Percentiles rank a stretch among this genome's conserved stretches.
These are phyloP conservation scores for Gracilaria caudata DNA, from an alignment of 23 red algal genomes.

Conservation along the genomic window DNA sequence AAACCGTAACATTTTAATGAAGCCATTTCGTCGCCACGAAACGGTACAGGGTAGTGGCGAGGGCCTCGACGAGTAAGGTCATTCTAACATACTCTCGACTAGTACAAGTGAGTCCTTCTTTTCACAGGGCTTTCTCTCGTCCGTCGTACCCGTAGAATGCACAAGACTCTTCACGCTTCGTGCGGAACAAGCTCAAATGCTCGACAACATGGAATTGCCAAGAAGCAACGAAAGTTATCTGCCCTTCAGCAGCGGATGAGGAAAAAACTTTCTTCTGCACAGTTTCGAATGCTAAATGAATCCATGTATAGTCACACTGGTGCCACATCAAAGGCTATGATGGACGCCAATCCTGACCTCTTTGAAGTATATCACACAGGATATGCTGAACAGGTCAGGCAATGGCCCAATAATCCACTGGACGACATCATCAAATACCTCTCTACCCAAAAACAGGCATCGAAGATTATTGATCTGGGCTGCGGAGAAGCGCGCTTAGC, in stretches of 20 bases:
- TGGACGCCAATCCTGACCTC: constrained; percentile 77
- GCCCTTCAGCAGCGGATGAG: constrained; percentile 58
- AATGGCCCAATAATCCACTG: constrained; percentile 89
- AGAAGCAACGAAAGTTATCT: constrained; percentile 40
- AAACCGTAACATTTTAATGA: too few species aligned
- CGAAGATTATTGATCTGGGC: constrained; percentile 74
- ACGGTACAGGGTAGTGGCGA: too few species aligned
- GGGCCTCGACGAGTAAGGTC: too few species aligned
- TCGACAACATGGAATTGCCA: background rate
- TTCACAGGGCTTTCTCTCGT: background rate
- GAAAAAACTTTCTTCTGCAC: constrained; percentile 38
- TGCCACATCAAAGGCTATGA: constrained; percentile 34
- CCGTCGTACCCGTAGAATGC: background rate
- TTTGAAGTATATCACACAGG: constrained; percentile 90
- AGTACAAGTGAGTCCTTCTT: background rate
- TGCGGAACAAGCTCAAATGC: background rate
- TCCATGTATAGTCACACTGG: constrained; percentile 70
- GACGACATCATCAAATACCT: constrained; percentile 70
- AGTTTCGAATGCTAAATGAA: constrained; percentile 82
- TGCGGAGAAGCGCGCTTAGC: constrained; percentile 82
- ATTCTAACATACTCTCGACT: too few species aligned
- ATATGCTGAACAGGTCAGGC: constrained; percentile 78
- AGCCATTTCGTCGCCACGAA: too few species aligned
- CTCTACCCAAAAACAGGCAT: background rate
- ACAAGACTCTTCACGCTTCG: background rate